Evolutionary conservation across 148 eudicot genomes (phyloP), one percentile per base, ranked within the genome.

Genomic region (Dysphania ambrosioides): DNA sequence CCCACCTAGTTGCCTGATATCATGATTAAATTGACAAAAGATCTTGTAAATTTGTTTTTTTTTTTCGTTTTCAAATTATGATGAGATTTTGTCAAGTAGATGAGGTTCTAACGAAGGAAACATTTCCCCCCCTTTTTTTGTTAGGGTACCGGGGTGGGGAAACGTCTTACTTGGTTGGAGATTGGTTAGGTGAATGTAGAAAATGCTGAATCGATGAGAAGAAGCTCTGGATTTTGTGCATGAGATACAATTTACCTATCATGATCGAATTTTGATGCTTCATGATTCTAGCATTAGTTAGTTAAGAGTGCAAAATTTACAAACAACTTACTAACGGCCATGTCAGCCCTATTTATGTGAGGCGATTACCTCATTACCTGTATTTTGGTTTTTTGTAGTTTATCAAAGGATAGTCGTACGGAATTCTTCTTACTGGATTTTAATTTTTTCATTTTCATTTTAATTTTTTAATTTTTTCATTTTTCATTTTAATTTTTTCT

Each of bases 371-470:
- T 49, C 21, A 9, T 66, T 18, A 47, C 34, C 72, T 53, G 26
- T 24, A 27, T 7, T 66, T 53, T 19, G n/a, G 18, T 41, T 23
- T 72, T 10, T 59, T 47, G 70, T 71, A 72, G 53, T 18, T 75
- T 69, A 19, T 61, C 32, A 24, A 36, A 49, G 16, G 44, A 71
- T 51, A 61, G 34, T 19, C 61, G 9, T 18, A 31, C 27, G 26
- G 6, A 26, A 27, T 59, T 31, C 30, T 51, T 66, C 18, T 41
- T n/a, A 16, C 5, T 55, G 23, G 13, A 24, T 36, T 19, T 72
- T 41, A 5, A 21, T 3, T 71, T 44, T 55, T 82, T n/a, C 69
- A 19, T 67, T 73, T 63, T 36, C n/a, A n/a, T n/a, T 23, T 8
- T 55, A 32, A 21, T n/a, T 32, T 36, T 19, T 72, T 41, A 5